phyloP scores from a whole-genome alignment of 1,284 basidiomycete genomes.

The Ustilago xerochloae region DNA sequence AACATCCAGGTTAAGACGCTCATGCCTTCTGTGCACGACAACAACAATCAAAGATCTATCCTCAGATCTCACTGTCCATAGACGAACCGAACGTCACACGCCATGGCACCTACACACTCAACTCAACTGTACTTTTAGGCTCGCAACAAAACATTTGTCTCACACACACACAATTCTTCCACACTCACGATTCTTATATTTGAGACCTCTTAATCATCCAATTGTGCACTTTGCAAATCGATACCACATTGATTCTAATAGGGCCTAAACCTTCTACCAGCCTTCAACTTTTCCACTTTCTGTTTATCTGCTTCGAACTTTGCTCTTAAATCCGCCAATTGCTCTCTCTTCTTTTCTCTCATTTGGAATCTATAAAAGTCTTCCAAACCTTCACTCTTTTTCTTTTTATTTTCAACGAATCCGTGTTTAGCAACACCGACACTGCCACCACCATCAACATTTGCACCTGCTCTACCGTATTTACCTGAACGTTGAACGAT shows the following conservation, averaged over 20 bases:
- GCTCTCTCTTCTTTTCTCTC: constrained; percentile 62
- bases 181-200: no score
- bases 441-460: constrained; percentile 18
- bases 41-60: background rate
- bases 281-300: constrained; percentile 63
- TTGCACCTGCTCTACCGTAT: constrained; percentile 56
- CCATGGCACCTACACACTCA: background rate
- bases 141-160: background rate
- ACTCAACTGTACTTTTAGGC: constrained; percentile 21
- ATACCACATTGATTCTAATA: constrained; percentile 20
- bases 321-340: constrained; percentile 59
- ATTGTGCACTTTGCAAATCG: no score
- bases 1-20: background rate
- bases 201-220: no score
- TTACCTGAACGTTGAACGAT: constrained; percentile 64
- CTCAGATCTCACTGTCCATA: background rate
- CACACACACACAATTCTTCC: no score
- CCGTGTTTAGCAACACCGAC: constrained; percentile 37
- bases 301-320: constrained; percentile 64
- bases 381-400: constrained; percentile 54
- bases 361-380: constrained; percentile 67
- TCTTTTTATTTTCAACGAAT: constrained; percentile 46
- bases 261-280: constrained; percentile 60
- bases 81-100: background rate
- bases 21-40: background rate